phyloP scores from a whole-genome alignment of 176 grass and related monocot genomes.

The Calamus simplicifolius region DNA sequence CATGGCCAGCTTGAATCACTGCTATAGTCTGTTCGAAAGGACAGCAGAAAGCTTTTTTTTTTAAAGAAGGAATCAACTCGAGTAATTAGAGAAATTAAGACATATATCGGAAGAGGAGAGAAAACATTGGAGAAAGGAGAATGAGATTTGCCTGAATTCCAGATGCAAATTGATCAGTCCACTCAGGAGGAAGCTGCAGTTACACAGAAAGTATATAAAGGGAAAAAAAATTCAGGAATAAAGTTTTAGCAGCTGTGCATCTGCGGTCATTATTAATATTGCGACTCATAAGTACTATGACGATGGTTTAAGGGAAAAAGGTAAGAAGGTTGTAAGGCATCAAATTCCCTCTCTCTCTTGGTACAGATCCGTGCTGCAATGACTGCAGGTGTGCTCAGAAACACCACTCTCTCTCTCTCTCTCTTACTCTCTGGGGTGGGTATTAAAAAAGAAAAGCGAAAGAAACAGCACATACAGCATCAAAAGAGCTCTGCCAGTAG shows the following conservation, averaged over 20 bases:
- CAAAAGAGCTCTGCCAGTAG: conserved; percentile 99
- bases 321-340: background rate
- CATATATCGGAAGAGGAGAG: background rate
- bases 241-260: too few species aligned
- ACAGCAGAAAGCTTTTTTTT: too few species aligned
- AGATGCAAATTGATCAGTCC: conserved; percentile 94
- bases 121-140: background rate
- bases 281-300: too few species aligned
- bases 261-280: too few species aligned
- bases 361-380: conserved; percentile 4
- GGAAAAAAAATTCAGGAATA: too few species aligned
- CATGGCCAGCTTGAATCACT: conserved; percentile 98
- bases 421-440: background rate
- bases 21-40: conserved; percentile 66
- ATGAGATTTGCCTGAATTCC: conserved; percentile 67
- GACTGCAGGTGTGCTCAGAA: background rate
- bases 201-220: too few species aligned
- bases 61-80: too few species aligned
- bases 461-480: conserved; percentile 64
- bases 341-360: conserved; percentile 18
- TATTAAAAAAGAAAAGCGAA: background rate
- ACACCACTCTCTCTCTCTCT: background rate
- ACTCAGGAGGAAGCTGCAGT: conserved; percentile 94
- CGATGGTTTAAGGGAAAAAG: background rate
- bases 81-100: too few species aligned